Conservation (phyloP, 345 rosid genomes). For the Brassica rapa region DNA sequence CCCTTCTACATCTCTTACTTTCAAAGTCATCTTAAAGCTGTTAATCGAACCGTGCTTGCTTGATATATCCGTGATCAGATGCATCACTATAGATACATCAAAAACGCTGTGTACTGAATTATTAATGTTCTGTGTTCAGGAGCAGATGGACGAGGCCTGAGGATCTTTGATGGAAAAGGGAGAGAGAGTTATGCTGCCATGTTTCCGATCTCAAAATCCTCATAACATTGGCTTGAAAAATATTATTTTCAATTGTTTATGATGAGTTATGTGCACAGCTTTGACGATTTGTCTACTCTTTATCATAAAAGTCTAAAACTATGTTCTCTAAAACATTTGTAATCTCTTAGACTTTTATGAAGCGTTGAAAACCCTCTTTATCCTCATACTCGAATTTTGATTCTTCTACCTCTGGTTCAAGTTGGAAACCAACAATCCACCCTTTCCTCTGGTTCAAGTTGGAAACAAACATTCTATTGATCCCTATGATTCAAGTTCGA, state of each 20-base stretch:
- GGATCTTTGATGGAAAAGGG: slow-evolving; percentile 4
- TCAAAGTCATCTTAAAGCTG: background rate
- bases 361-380: background rate
- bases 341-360: background rate
- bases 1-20: background rate
- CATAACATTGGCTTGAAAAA: slow-evolving; percentile 27
- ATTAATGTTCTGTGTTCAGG: slow-evolving; percentile 23
- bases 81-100: background rate
- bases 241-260: slow-evolving; percentile 25
- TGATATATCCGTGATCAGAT: background rate
- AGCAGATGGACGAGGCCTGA: slow-evolving; percentile 48
- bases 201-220: slow-evolving; percentile 16
- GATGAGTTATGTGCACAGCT: slow-evolving; percentile 43
- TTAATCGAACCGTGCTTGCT: background rate
- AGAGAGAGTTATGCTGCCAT: slow-evolving; percentile 14
- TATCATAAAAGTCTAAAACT: slow-evolving; percentile 1
- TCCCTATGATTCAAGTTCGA: background rate
- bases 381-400: background rate
- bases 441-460: background rate
- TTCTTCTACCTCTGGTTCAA: background rate
- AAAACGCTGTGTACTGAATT: slow-evolving; percentile 13
- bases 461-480: background rate
- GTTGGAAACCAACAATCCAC: background rate
- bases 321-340: slow-evolving; percentile 1
- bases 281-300: slow-evolving; percentile 35